A percentile compares a stretch with the other conserved stretches of the same genome.
Evolutionary conservation across 805 yeast species (phyloP).

Genomic region (Yamadazyma phyllophila): DNA sequence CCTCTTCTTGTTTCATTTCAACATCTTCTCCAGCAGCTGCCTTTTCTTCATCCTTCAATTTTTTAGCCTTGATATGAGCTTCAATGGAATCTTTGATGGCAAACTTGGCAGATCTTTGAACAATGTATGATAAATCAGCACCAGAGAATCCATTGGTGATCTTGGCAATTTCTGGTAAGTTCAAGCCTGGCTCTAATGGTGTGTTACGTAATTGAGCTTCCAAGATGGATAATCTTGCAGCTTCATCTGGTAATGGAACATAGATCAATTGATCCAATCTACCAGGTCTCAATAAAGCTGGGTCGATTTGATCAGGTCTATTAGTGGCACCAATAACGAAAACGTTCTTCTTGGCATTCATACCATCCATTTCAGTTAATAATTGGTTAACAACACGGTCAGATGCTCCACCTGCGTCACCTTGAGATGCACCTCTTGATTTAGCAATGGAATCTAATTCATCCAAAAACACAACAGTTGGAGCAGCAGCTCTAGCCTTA

Average conservation of each 20-base stretch:
- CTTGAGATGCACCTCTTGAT: slow-evolving; percentile 86
- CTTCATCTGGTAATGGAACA: slow-evolving; percentile 97
- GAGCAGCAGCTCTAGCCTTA: slow-evolving; percentile 99
- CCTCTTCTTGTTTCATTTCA: slow-evolving; percentile 45
- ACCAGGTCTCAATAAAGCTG: slow-evolving; percentile 98
- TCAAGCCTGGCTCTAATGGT: slow-evolving; percentile 96
- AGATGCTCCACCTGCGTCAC: slow-evolving; percentile 96
- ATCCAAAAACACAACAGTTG: slow-evolving; percentile 97
- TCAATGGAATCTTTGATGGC: slow-evolving; percentile 98
- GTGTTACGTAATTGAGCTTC: slow-evolving; percentile 97
- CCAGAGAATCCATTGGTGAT: slow-evolving; percentile 98
- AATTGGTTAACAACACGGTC: slow-evolving; percentile 96
- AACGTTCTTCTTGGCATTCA: slow-evolving; percentile 98
- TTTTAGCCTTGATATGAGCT: slow-evolving; percentile 48
- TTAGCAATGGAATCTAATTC: slow-evolving; percentile 97
- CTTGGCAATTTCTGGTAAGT: slow-evolving; percentile 82
- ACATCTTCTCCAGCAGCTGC: slow-evolving; percentile 41
- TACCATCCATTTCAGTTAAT: slow-evolving; percentile 99
- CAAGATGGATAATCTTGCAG: slow-evolving; percentile 88
- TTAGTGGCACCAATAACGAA: slow-evolving; percentile 99
- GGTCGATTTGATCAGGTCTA: slow-evolving; percentile 99
- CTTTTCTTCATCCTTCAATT: slow-evolving; percentile 38
- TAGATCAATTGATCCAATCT: slow-evolving; percentile 97
- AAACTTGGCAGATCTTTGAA: slow-evolving; percentile 97
- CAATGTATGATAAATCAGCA: slow-evolving; percentile 97